Percentiles rank a stretch among this genome's conserved stretches.
phyloP scores from a whole-genome alignment of 1,139 yeast genomes.

The Debaryomyces sp. region DNA sequence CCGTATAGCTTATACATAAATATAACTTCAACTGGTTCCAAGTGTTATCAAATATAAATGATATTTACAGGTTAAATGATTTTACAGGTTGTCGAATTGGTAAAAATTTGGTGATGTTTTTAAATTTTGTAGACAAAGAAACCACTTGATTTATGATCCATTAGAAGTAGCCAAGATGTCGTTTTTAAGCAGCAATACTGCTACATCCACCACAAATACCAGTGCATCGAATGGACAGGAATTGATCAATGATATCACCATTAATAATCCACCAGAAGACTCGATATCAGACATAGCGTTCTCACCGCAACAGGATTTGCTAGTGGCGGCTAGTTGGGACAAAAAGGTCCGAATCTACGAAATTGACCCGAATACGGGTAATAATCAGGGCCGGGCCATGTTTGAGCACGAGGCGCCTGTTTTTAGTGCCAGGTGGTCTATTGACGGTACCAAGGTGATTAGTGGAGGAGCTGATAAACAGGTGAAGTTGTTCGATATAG shows the following conservation, averaged over 20 bases:
- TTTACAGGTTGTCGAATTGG: conserved; percentile 1
- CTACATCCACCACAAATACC: conserved; percentile 18
- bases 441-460: conserved; percentile 84
- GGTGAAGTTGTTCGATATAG: conserved; percentile 81
- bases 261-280: conserved; percentile 89
- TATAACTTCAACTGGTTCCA: not conserved
- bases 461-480: conserved; percentile 95
- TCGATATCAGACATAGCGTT: conserved; percentile 85
- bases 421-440: conserved; percentile 76
- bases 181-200: conserved; percentile 26
- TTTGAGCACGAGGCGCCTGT: conserved; percentile 93
- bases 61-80: not conserved
- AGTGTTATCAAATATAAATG: not conserved
- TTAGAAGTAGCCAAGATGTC: conserved; percentile 23
- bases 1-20: not conserved
- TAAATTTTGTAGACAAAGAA: not conserved
- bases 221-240: conserved; percentile 66
- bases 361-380: conserved; percentile 65
- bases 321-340: conserved; percentile 93
- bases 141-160: not conserved
- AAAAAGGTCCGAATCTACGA: conserved; percentile 93
- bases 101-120: conserved; percentile 7
- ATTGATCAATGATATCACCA: conserved; percentile 71
- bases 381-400: conserved; percentile 83
- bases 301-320: conserved; percentile 84